Evolutionary conservation across 2,329 filamentous ascomycete species (phyloP).

Genomic region (Alternaria sp.): DNA sequence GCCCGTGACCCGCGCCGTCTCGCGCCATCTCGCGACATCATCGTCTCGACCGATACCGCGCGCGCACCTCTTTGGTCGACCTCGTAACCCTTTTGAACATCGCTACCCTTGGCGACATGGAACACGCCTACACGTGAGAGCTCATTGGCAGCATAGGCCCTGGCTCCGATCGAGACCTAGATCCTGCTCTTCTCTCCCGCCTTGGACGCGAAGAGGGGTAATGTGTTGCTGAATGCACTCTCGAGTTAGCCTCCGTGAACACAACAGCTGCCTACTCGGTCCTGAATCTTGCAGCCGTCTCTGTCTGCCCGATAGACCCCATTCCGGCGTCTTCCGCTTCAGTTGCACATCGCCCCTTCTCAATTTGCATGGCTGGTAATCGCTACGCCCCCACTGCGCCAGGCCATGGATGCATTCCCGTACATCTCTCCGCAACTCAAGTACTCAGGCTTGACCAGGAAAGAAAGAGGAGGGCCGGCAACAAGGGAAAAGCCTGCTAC

Average conservation of each 20-base stretch:
- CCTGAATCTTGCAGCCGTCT: constrained; percentile 1
- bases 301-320: not conserved
- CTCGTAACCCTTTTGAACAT: constrained; percentile 1
- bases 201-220: constrained; percentile 18
- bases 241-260: not conserved
- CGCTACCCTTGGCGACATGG: constrained; percentile 5
- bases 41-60: not conserved
- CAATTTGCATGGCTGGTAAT: constrained; percentile 16
- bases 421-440: constrained; percentile 11
- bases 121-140: constrained; percentile 5
- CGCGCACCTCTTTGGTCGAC: constrained; percentile 1
- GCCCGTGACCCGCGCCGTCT: constrained; percentile 8
- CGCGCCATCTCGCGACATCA: constrained; percentile 9
- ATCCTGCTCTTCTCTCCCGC: constrained; percentile 9
- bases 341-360: constrained; percentile 16
- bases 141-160: constrained; percentile 7
- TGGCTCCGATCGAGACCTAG: constrained; percentile 3
- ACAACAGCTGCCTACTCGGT: not conserved
- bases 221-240: not conserved
- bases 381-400: not conserved
- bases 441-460: constrained; percentile 7
- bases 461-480: constrained; percentile 14
- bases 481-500: constrained; percentile 9
- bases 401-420: constrained; percentile 12
- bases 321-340: constrained; percentile 9